Evolutionary conservation across 805 yeast species (phyloP).

Genomic region (Peterozyma toletana): DNA sequence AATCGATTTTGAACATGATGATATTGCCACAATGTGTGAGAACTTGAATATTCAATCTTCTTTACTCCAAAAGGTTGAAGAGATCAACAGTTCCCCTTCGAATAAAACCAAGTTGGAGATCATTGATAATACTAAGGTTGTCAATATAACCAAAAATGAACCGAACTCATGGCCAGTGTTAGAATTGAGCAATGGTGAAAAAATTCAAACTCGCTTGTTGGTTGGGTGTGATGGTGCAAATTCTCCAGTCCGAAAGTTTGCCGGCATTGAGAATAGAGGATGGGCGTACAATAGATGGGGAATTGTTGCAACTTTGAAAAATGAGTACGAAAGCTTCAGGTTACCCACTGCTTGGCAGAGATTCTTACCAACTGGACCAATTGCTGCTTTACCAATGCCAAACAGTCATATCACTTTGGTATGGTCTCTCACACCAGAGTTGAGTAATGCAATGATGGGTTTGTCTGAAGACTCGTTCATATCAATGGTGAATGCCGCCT

Average conservation of each 20-base stretch:
- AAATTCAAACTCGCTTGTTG: conserved; percentile 61
- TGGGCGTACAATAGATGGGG: conserved; percentile 90
- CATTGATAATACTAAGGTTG: conserved; percentile 63
- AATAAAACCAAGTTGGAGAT: conserved; percentile 28
- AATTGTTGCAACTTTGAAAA: conserved; percentile 80
- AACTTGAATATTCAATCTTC: conserved; percentile 78
- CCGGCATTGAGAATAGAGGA: conserved; percentile 81
- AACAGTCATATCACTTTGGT: conserved; percentile 84
- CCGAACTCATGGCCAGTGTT: conserved; percentile 71
- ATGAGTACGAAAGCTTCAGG: conserved; percentile 65
- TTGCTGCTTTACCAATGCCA: conserved; percentile 87
- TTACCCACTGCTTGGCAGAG: conserved; percentile 82
- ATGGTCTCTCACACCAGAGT: conserved; percentile 82
- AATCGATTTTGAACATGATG: conserved; percentile 62
- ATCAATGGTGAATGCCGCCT: conserved; percentile 76
- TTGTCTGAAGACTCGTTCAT: conserved; percentile 58
- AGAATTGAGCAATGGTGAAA: conserved; percentile 55
- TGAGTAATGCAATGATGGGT: conserved; percentile 55
- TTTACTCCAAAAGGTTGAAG: conserved; percentile 44
- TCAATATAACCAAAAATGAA: conserved; percentile 31
- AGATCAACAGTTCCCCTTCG: conserved; percentile 23
- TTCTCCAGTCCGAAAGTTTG: conserved; percentile 81
- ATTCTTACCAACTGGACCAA: conserved; percentile 85
- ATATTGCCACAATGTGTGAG: conserved; percentile 82
- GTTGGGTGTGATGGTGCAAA: conserved; percentile 96